These are phyloP conservation scores for Aspergillus quadrilineatus DNA, from an alignment of 2,329 filamentous ascomycete species.

Conservation along the genomic window DNA sequence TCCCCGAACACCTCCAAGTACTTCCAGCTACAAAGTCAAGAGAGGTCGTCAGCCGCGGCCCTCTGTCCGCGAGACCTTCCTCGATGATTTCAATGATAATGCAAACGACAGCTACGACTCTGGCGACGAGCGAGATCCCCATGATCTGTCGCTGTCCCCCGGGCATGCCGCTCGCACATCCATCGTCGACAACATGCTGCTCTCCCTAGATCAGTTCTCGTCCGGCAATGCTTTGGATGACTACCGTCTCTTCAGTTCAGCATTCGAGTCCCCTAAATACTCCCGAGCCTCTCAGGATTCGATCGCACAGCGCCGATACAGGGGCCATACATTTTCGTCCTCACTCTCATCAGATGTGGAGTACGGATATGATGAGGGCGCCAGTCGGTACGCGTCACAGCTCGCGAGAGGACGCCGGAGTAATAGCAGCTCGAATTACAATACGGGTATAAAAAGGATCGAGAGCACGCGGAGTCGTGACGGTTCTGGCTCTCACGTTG, in stretches of 20 bases:
- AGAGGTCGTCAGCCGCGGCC: conserved; percentile 29
- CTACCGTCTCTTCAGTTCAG: conserved; percentile 41
- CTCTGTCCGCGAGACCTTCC: conserved; percentile 43
- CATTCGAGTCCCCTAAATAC: conserved; percentile 41
- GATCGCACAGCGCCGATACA: conserved; percentile 43
- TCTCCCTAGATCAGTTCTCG: conserved; percentile 84
- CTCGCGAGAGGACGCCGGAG: conserved; percentile 62
- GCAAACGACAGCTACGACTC: conserved; percentile 36
- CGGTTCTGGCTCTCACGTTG: conserved; percentile 40
- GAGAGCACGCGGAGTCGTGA: conserved; percentile 58
- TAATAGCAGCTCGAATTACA: conserved; percentile 76
- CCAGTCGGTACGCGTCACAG: conserved; percentile 43
- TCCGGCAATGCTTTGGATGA: conserved; percentile 37
- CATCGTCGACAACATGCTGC: conserved; percentile 91
- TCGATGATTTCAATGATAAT: conserved; percentile 38
- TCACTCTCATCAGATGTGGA: conserved; percentile 60
- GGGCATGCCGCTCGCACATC: conserved; percentile 80
- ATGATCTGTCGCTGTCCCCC: conserved; percentile 80
- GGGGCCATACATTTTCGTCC: conserved; percentile 61
- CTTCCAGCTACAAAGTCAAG: conserved; percentile 33
- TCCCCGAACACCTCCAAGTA: conserved; percentile 43
- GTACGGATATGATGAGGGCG: conserved; percentile 38
- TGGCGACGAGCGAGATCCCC: conserved; percentile 49
- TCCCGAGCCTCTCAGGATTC: conserved; percentile 32
- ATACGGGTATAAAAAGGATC: conserved; percentile 58